Conservation (phyloP, 108 stramenopile species). For the Skeletonema grethae region DNA sequence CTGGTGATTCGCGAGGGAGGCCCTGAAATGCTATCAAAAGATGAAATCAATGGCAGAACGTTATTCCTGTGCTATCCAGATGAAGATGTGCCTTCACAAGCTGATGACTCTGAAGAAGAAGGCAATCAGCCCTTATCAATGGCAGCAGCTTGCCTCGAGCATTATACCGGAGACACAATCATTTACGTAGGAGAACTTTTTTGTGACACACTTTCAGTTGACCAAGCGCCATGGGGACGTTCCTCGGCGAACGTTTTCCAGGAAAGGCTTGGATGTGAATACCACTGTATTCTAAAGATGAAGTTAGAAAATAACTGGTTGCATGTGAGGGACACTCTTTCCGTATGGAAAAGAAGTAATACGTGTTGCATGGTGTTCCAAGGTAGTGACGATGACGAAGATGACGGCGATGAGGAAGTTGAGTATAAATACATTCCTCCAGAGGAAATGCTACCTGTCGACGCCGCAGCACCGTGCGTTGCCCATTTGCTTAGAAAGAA, state of each 20-base stretch:
- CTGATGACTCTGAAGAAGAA: constrained; percentile 32
- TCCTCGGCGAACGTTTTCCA: constrained; percentile 80
- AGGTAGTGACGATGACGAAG: constrained; percentile 56
- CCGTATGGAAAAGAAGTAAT: constrained; percentile 87
- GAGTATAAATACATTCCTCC: constrained; percentile 77
- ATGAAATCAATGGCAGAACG: constrained; percentile 51
- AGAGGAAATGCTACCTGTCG: constrained; percentile 67
- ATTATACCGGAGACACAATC: constrained; percentile 71
- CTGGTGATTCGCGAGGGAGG: constrained; percentile 63
- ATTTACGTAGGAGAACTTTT: constrained; percentile 91
- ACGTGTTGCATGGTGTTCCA: constrained; percentile 72
- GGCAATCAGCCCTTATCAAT: constrained; percentile 43
- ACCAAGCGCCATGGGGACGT: constrained; percentile 90
- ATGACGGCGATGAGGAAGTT: constrained; percentile 58
- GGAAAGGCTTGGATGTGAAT: constrained; percentile 71
- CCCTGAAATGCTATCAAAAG: constrained; percentile 58
- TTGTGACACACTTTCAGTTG: constrained; percentile 62
- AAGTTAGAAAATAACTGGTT: constrained; percentile 75
- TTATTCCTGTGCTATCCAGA: constrained; percentile 91
- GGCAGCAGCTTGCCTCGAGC: constrained; percentile 75
- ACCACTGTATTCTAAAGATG: constrained; percentile 82
- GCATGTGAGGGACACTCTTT: constrained; percentile 78
- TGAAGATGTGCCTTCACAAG: constrained; percentile 57
- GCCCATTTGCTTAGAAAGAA: constrained; percentile 41
- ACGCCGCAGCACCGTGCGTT: constrained; percentile 59